These are phyloP conservation scores for Bacterosira constricta DNA, from an alignment of 108 stramenopile genomes.

Conservation along the genomic window DNA sequence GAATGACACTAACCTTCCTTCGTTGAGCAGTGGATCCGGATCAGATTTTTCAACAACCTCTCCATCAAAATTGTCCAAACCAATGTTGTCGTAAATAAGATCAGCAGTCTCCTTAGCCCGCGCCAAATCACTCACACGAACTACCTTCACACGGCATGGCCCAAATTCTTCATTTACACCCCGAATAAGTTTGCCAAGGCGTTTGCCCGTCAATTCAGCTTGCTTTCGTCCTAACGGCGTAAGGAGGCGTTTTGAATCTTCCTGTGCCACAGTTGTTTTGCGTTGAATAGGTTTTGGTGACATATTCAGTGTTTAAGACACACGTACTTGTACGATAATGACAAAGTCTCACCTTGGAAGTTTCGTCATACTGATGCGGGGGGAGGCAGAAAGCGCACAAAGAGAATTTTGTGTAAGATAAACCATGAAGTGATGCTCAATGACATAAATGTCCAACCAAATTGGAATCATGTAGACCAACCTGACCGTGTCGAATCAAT, in stretches of 20 bases:
- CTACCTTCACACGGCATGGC: slow-evolving; percentile 70
- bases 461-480: no score
- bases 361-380: slow-evolving; percentile 93
- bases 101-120: slow-evolving; percentile 88
- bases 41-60: slow-evolving; percentile 48
- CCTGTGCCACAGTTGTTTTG: slow-evolving; percentile 8
- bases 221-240: slow-evolving; percentile 88
- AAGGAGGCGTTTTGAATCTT: slow-evolving; percentile 78
- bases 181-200: slow-evolving; percentile 65
- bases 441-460: no score
- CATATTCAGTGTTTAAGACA: no score
- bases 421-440: no score
- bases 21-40: slow-evolving; percentile 85
- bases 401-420: no score
- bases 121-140: slow-evolving; percentile 82
- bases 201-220: slow-evolving; percentile 80
- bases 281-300: background rate
- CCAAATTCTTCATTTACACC: slow-evolving; percentile 69
- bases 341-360: slow-evolving; percentile 46
- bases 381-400: no score
- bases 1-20: slow-evolving; percentile 59
- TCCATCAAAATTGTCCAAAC: slow-evolving; percentile 12
- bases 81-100: slow-evolving; percentile 74
- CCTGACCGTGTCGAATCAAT: slow-evolving; percentile 88
- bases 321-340: no score